A percentile compares a stretch with the other conserved stretches of the same genome.
These are phyloP conservation scores for Herpomyces periplanetae DNA, from an alignment of 2,329 filamentous ascomycete genomes.

Conservation along the genomic window DNA sequence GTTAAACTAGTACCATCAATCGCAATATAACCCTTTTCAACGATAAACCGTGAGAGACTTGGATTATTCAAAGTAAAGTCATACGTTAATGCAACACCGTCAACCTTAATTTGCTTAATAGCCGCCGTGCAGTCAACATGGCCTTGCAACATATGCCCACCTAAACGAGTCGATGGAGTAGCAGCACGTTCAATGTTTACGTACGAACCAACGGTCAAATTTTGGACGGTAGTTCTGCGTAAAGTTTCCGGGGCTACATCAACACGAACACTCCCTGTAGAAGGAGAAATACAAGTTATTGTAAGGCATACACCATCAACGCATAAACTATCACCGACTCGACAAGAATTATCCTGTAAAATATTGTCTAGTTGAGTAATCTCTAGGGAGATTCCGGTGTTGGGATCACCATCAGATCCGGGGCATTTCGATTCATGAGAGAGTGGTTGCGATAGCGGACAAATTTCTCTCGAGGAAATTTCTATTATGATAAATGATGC, in stretches of 20 bases:
- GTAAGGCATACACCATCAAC: too few relatives aligned
- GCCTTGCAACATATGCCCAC: slow-evolving; percentile 87
- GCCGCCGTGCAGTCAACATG: slow-evolving; percentile 68
- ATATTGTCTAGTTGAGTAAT: too few relatives aligned
- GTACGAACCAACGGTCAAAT: slow-evolving; percentile 18
- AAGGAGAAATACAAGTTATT: too few relatives aligned
- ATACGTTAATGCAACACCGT: slow-evolving; percentile 67
- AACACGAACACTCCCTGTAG: slow-evolving; percentile 29
- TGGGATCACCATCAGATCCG: too few relatives aligned
- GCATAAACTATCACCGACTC: too few relatives aligned
- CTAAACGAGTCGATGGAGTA: slow-evolving; percentile 65
- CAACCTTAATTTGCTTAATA: slow-evolving; percentile 27
- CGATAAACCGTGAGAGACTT: slow-evolving; percentile 40
- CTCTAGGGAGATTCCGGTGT: too few relatives aligned
- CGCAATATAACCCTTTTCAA: slow-evolving; percentile 83
- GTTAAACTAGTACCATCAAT: slow-evolving; percentile 84
- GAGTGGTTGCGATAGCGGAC: too few relatives aligned
- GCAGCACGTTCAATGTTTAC: slow-evolving; percentile 90
- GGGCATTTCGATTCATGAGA: too few relatives aligned
- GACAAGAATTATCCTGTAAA: too few relatives aligned
- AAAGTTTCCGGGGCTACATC: slow-evolving; percentile 84
- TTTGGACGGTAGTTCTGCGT: slow-evolving; percentile 70
- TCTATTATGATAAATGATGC: too few relatives aligned
- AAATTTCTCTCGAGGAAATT: too few relatives aligned
- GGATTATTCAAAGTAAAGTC: slow-evolving; percentile 30